A percentile compares a stretch with the other conserved stretches of the same genome.
Conservation (phyloP, 306 rosid species). For the Cicer arietinum region DNA sequence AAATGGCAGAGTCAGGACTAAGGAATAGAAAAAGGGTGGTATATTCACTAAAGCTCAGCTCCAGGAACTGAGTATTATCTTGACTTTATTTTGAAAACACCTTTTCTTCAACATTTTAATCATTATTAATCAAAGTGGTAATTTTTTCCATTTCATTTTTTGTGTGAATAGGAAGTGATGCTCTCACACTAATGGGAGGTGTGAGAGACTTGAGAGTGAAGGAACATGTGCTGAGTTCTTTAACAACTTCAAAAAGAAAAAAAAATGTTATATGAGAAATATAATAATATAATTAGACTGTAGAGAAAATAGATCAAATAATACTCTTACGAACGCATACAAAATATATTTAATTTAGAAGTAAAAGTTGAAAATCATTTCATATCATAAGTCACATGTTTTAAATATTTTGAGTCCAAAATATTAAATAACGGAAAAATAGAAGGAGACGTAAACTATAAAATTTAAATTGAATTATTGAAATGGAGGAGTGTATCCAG, state of each 20-base stretch:
- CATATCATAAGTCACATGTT: too few relatives aligned
- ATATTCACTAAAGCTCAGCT: slow-evolving; percentile 72
- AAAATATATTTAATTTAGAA: too few relatives aligned
- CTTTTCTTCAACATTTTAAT: slow-evolving; percentile 11
- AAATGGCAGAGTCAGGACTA: slow-evolving; percentile 63
- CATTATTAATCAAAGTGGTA: too few relatives aligned
- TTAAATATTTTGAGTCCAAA: too few relatives aligned
- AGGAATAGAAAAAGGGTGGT: slow-evolving; percentile 54
- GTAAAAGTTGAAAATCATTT: too few relatives aligned
- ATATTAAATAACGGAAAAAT: too few relatives aligned
- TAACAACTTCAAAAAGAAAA: background rate
- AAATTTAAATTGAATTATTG: too few relatives aligned
- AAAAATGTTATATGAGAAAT: background rate
- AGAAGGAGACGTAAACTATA: too few relatives aligned
- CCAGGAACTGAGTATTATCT: background rate
- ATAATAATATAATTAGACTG: background rate
- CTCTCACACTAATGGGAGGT: background rate
- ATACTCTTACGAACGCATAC: too few relatives aligned
- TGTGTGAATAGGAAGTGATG: background rate
- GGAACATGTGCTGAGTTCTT: background rate
- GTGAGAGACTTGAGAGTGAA: background rate
- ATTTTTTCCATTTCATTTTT: too few relatives aligned
- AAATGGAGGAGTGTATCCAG: too few relatives aligned
- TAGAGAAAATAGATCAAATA: background rate
- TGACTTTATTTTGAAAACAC: slow-evolving; percentile 10